Conservation (phyloP, 805 yeast species). For the Pichia paraexigua region DNA sequence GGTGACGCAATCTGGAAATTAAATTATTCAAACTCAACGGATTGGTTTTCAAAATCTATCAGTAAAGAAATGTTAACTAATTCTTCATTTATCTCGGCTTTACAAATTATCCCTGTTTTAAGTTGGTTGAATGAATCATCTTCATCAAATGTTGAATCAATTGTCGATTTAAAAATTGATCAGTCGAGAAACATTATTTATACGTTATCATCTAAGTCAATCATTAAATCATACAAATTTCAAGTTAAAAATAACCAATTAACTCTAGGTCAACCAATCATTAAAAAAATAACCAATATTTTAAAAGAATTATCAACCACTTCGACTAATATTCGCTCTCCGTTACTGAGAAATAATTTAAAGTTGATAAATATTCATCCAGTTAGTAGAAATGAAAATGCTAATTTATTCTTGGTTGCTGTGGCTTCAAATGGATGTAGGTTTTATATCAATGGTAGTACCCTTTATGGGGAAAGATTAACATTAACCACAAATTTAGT, state of each 20-base stretch:
- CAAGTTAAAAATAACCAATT: slow-evolving; percentile 32
- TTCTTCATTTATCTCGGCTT: slow-evolving; percentile 45
- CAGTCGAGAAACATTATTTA: slow-evolving; percentile 70
- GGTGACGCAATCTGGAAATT: slow-evolving; percentile 82
- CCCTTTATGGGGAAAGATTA: slow-evolving; percentile 28
- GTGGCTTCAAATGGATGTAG: slow-evolving; percentile 81
- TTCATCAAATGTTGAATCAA: slow-evolving; percentile 34
- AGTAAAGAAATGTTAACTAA: slow-evolving; percentile 77
- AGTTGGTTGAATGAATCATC: slow-evolving; percentile 19
- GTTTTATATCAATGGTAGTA: slow-evolving; percentile 49
- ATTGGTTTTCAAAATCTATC: slow-evolving; percentile 81
- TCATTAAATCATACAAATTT: slow-evolving; percentile 71
- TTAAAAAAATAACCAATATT: slow-evolving; percentile 38
- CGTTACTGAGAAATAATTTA: slow-evolving; percentile 48
- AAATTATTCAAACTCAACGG: slow-evolving; percentile 71
- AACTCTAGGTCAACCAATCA: slow-evolving; percentile 23
- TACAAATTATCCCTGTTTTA: slow-evolving; percentile 34
- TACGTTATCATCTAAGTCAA: slow-evolving; percentile 72
- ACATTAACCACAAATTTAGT: slow-evolving; percentile 31
- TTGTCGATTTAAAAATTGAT: slow-evolving; percentile 65
- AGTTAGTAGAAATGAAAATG: slow-evolving; percentile 57
- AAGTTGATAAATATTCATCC: slow-evolving; percentile 55
- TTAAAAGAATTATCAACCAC: slow-evolving; percentile 40
- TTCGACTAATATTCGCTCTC: slow-evolving; percentile 30
- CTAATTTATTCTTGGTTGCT: slow-evolving; percentile 66